Evolutionary conservation across 164 flowering plant species (phyloP).

Genomic region (Stephania yunnanensis): DNA sequence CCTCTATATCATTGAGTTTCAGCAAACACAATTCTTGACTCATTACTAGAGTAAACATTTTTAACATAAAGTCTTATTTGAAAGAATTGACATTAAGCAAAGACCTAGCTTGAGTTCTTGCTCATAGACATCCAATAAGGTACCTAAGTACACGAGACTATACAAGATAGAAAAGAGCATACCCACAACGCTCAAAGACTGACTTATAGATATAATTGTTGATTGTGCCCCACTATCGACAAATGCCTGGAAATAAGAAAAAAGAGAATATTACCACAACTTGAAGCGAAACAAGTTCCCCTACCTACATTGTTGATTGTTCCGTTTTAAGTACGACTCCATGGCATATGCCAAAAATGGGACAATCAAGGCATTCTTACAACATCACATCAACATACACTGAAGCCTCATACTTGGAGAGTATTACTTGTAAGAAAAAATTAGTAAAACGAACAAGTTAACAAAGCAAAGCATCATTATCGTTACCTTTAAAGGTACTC

Average conservation of each 20-base stretch:
- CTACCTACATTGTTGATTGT: neutral
- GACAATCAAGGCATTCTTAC: neutral
- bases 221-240: slow-evolving; percentile 99
- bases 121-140: neutral
- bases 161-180: slow-evolving; percentile 20
- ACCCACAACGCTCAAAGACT: slow-evolving; percentile 98
- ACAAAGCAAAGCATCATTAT: neutral
- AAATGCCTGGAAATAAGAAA: slow-evolving; percentile 65
- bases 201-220: slow-evolving; percentile 95
- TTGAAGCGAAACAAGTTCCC: neutral
- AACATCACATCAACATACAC: neutral
- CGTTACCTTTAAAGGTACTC: slow-evolving; percentile 78
- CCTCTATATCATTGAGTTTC: neutral
- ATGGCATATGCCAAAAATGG: neutral
- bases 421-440: neutral
- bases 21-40: too few relatives aligned
- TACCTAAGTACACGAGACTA: neutral
- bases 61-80: neutral
- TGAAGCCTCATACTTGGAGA: neutral
- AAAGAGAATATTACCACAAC: neutral
- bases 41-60: too few relatives aligned
- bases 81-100: neutral
- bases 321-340: neutral
- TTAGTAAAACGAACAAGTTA: neutral
- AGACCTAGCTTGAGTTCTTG: neutral